Conservation (phyloP, 495 filamentous ascomycete genomes). For the Xylaria curta region DNA sequence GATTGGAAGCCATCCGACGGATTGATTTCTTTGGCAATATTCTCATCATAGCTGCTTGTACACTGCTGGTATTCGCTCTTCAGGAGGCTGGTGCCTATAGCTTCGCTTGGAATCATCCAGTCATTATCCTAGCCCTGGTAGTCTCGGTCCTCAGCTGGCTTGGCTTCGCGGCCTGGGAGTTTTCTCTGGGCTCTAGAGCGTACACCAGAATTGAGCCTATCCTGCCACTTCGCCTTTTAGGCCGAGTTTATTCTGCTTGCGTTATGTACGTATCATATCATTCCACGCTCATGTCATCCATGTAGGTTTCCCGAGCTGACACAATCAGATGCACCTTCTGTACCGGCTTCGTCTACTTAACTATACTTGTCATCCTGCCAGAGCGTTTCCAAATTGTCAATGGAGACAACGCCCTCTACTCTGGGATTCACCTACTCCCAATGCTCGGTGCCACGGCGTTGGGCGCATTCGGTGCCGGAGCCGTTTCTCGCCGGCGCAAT, state of each 20-base stretch:
- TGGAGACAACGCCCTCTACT: constrained; percentile 51
- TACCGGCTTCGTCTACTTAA: constrained; percentile 63
- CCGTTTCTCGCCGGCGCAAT: constrained; percentile 51
- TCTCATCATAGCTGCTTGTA: constrained; percentile 59
- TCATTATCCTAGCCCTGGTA: constrained; percentile 51
- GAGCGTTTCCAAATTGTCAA: constrained; percentile 66
- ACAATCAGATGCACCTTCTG: constrained; percentile 52
- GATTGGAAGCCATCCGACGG: constrained; percentile 40
- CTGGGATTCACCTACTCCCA: constrained; percentile 66
- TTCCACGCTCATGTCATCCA: constrained; percentile 7
- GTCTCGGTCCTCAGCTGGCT: constrained; percentile 55
- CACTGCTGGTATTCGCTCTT: constrained; percentile 63
- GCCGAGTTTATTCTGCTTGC: constrained; percentile 46
- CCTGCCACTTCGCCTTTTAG: constrained; percentile 48
- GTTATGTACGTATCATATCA: constrained; percentile 52
- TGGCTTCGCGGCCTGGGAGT: constrained; percentile 55
- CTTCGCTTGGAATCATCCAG: constrained; percentile 53
- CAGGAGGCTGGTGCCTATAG: constrained; percentile 60
- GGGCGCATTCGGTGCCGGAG: constrained; percentile 57
- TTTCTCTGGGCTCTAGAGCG: constrained; percentile 39
- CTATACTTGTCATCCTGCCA: constrained; percentile 63
- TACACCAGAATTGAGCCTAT: constrained; percentile 46
- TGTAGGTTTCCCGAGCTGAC: constrained; percentile 32
- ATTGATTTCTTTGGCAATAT: constrained; percentile 66
- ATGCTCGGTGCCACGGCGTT: constrained; percentile 59